phyloP scores from a whole-genome alignment of 192 early-diverging fungal species.

The Gonapodya prolifera region DNA sequence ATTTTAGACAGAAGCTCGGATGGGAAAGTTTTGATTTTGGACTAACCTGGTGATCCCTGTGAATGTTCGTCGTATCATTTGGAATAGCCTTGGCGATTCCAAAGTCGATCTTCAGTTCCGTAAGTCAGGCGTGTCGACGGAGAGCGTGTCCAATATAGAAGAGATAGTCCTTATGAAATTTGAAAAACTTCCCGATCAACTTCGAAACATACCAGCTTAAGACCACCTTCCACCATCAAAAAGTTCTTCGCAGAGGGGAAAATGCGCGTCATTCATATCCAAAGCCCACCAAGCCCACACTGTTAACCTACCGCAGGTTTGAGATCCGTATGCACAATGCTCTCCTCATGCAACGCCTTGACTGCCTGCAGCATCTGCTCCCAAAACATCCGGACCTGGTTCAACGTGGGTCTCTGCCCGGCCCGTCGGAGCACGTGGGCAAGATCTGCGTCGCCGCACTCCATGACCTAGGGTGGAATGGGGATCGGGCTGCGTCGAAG shows the following conservation, averaged over 20 bases:
- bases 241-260: conserved; percentile 47
- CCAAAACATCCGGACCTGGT: conserved; percentile 75
- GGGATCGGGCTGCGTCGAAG: neutral
- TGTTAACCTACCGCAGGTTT: conserved; percentile 65
- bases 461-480: conserved; percentile 40
- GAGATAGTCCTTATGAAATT: neutral
- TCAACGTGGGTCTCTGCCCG: conserved; percentile 41
- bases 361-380: conserved; percentile 85
- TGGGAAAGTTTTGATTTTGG: neutral
- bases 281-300: neutral
- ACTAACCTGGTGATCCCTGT: conserved; percentile 60
- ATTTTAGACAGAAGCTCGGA: neutral
- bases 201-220: conserved; percentile 47
- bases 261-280: conserved; percentile 1
- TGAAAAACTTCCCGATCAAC: neutral
- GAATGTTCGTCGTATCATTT: conserved; percentile 89
- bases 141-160: neutral
- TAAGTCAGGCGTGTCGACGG: neutral
- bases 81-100: conserved; percentile 91
- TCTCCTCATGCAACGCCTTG: conserved; percentile 68
- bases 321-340: conserved; percentile 84
- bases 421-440: conserved; percentile 37
- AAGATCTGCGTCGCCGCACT: conserved; percentile 84
- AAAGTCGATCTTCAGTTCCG: conserved; percentile 61
- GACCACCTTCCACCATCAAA: conserved; percentile 62